Conservation (phyloP, 2,329 filamentous ascomycete species). For the Colletotrichum paranaense region DNA sequence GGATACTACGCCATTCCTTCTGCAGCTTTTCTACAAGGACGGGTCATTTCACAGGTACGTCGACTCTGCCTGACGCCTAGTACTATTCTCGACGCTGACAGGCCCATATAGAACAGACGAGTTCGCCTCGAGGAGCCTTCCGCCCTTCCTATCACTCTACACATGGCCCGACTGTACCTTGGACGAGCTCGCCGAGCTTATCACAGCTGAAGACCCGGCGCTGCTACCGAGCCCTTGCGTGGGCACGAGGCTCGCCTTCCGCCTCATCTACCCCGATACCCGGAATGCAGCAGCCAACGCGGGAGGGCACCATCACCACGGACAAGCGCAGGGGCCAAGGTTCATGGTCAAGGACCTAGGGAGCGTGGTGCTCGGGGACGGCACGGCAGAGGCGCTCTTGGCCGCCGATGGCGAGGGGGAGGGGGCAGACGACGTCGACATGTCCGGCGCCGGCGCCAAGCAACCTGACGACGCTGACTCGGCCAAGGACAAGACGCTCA, state of each 20-base stretch:
- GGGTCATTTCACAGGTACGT: constrained; percentile 77
- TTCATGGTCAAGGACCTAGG: constrained; percentile 87
- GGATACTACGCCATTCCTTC: constrained; percentile 81
- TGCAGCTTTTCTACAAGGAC: constrained; percentile 86
- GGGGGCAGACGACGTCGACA: constrained; percentile 37
- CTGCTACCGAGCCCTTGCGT: constrained; percentile 79
- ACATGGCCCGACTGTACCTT: constrained; percentile 88
- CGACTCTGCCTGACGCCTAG: constrained; percentile 14
- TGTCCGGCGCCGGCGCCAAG: constrained; percentile 22
- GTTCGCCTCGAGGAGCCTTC: constrained; percentile 70
- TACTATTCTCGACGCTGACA: not conserved
- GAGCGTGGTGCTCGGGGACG: constrained; percentile 78
- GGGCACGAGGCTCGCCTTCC: constrained; percentile 88
- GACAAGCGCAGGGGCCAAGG: constrained; percentile 58
- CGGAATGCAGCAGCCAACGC: constrained; percentile 40
- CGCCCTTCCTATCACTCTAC: constrained; percentile 81
- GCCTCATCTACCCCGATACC: constrained; percentile 86
- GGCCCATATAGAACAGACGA: constrained; percentile 70
- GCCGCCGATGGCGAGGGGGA: constrained; percentile 50
- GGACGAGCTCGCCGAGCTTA: constrained; percentile 81
- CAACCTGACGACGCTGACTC: constrained; percentile 6
- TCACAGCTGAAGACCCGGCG: constrained; percentile 70
- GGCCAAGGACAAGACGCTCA: constrained; percentile 72
- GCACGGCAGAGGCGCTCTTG: constrained; percentile 53
- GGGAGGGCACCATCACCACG: constrained; percentile 47